Percentiles rank a stretch among this genome's conserved stretches.
These are phyloP conservation scores for Syncephalastrum sp. DNA, from an alignment of 371 early-diverging fungal species.

Conservation along the genomic window DNA sequence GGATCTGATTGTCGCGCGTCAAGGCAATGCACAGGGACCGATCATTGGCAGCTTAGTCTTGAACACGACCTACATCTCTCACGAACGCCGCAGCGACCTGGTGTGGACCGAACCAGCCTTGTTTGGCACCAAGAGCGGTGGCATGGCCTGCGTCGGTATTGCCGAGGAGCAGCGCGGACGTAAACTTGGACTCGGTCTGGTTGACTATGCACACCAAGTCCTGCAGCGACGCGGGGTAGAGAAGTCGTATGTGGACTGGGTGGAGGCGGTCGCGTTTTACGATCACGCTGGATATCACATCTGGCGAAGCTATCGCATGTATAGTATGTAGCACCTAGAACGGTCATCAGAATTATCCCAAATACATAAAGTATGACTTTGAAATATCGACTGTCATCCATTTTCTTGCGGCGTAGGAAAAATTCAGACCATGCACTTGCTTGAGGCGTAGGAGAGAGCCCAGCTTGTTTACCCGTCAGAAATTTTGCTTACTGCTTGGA, in stretches of 20 bases:
- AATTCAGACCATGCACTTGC: too few species aligned
- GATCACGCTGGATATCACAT: constrained; percentile 36
- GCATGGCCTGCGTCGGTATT: constrained; percentile 51
- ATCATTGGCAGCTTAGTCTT: constrained; percentile 36
- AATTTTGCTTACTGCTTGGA: too few species aligned
- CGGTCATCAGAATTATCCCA: too few species aligned
- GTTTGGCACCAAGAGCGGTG: constrained; percentile 36
- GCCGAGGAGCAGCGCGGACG: constrained; percentile 39
- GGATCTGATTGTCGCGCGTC: constrained; percentile 41
- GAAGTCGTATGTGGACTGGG: constrained; percentile 49
- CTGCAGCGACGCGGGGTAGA: constrained; percentile 35
- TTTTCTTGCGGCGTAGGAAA: too few species aligned
- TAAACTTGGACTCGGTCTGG: constrained; percentile 43
- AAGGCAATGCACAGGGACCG: constrained; percentile 24
- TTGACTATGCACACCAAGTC: constrained; percentile 38
- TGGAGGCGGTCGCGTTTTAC: constrained; percentile 45
- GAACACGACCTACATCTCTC: constrained; percentile 26
- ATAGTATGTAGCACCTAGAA: too few species aligned
- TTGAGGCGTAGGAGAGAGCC: too few species aligned
- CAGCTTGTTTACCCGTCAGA: too few species aligned
- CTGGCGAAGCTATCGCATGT: constrained; percentile 40
- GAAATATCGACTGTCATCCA: too few species aligned
- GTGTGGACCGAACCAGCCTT: constrained; percentile 35
- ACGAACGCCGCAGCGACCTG: constrained; percentile 30
- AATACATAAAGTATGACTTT: too few species aligned